phyloP scores from a whole-genome alignment of 2,329 filamentous ascomycete genomes.

The Ophiocordyceps camponoti-saundersi region DNA sequence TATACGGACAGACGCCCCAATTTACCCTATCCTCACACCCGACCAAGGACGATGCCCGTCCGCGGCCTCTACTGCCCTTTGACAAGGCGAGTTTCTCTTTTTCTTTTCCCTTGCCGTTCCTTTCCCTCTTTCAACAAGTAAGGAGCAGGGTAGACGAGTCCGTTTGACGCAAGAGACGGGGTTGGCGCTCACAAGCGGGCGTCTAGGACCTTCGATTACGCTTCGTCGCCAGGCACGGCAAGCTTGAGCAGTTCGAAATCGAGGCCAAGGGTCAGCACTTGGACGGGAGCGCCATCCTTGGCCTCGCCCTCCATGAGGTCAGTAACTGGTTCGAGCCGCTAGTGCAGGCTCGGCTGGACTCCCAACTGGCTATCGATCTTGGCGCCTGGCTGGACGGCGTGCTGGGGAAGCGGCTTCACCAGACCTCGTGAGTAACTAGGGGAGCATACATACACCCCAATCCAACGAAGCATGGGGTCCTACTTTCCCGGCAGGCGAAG shows the following conservation, averaged over 20 bases:
- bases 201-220: neutral
- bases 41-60: constrained; percentile 38
- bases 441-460: too few species aligned
- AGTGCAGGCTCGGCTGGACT: neutral
- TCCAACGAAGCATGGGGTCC: too few species aligned
- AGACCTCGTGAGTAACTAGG: too few species aligned
- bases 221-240: neutral
- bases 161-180: too few species aligned
- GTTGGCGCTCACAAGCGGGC: neutral
- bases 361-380: neutral
- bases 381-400: neutral
- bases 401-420: neutral
- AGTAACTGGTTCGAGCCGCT: neutral
- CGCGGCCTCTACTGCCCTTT: constrained; percentile 31
- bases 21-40: constrained; percentile 55
- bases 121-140: neutral
- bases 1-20: constrained; percentile 70
- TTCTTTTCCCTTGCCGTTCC: too few species aligned
- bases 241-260: neutral
- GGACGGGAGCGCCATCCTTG: neutral
- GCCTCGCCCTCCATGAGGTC: neutral
- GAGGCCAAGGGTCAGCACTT: neutral
- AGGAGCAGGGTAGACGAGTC: neutral
- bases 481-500: too few species aligned
- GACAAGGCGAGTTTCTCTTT: neutral